Base-by-base conservation (phyloP, 805 yeast genomes). In the Yarrowia alimentaria region DNA sequence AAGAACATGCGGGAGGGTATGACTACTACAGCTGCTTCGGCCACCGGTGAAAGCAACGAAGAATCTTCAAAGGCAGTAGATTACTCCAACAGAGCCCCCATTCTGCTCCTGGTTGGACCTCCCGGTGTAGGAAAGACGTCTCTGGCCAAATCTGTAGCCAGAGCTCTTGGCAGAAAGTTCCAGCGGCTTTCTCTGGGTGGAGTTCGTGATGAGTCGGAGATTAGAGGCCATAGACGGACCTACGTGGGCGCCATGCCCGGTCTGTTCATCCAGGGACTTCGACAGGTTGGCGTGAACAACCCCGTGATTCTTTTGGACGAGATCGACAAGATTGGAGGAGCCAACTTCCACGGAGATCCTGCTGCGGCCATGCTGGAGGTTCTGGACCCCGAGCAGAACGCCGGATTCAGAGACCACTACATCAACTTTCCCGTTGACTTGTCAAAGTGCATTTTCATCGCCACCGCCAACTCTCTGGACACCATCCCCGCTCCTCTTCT, bases 191-290 rank as follows among this genome's bases (percentile, higher is more conserved):
- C 94, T 2, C 74, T 88, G 2, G 96, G 96, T 20, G 96, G 96
- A 30, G 77, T 88, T 34, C 81, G 84, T 56, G 95, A 88, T 61
- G 95, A 87, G 66, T 84, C 93, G 3, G 96, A 88, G 58, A 82
- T 88, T 52, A 75, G 95, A 55, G 96, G 96, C 1, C 96, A 88
- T 64, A 73, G 96, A 64, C 75, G 96, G 61, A 88, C 96, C 0
- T 88, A 88, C 63, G 90, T 88, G 29, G 96, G 96, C 6, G 87
- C 95, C 1, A 83, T 86, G 85, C 95, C 95, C 0, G 96, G 96
- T 7, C 70, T 84, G 37, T 69, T 88, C 20, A 76, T 85, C 22
- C 90, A 83, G 66, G 86, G 90, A 0, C 66, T 88, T 31, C 74
- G 94, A 40, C 84, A 83, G 59, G 79, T 87, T 0, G 78, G 85